These are phyloP conservation scores for Mariannaea sp. DNA, from an alignment of 2,329 filamentous ascomycete species.

Conservation along the genomic window DNA sequence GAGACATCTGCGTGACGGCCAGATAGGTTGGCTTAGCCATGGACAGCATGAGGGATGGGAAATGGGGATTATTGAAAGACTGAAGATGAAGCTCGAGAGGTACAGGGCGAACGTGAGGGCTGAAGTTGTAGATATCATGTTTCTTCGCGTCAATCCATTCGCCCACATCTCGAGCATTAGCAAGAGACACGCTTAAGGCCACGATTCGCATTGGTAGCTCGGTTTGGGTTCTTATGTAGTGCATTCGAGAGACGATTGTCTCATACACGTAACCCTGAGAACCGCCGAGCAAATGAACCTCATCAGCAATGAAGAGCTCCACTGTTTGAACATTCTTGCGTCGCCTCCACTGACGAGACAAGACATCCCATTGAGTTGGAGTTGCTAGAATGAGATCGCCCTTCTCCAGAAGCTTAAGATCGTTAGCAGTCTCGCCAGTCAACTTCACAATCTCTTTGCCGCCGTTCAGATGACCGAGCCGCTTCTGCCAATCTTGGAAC, in stretches of 20 bases:
- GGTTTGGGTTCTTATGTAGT: constrained; percentile 89
- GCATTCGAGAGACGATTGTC: constrained; percentile 96
- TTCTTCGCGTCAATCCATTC: constrained; percentile 99
- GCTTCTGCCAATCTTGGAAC: constrained; percentile 82
- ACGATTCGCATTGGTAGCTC: constrained; percentile 85
- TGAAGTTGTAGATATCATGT: constrained; percentile 99
- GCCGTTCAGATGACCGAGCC: constrained; percentile 72
- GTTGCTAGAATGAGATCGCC: constrained; percentile 92
- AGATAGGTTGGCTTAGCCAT: constrained; percentile 96
- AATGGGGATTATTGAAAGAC: constrained; percentile 93
- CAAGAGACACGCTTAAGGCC: constrained; percentile 86
- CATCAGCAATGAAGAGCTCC: constrained; percentile 90
- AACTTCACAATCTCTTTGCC: constrained; percentile 92
- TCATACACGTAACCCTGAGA: constrained; percentile 90
- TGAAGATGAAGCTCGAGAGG: constrained; percentile 94
- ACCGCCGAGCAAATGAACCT: constrained; percentile 90
- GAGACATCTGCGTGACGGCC: constrained; percentile 84
- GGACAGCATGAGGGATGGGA: constrained; percentile 96
- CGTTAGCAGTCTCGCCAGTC: constrained; percentile 88
- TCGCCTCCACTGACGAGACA: constrained; percentile 95
- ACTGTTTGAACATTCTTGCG: constrained; percentile 94
- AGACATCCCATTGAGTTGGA: constrained; percentile 91
- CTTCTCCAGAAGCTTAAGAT: constrained; percentile 84
- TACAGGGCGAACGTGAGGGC: constrained; percentile 84
- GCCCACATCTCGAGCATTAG: constrained; percentile 91